Evolutionary conservation across 192 early-diverging fungal species (phyloP).

Genomic region (Martensiomyces pterosporus): DNA sequence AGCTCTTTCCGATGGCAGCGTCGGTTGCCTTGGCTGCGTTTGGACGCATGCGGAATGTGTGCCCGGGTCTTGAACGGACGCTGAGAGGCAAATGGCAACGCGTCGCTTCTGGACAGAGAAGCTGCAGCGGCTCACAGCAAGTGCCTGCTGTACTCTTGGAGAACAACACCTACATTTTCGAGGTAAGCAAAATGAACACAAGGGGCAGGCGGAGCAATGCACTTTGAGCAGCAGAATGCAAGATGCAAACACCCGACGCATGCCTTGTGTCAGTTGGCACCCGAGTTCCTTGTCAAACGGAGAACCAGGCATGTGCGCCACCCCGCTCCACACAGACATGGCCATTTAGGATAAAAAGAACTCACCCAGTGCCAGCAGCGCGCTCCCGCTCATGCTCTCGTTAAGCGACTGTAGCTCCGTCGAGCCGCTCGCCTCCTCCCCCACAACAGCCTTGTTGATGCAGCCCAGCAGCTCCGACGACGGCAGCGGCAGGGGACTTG

Average conservation of each 20-base stretch:
- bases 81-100: background rate
- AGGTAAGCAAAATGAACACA: no score
- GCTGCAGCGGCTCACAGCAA: conserved; percentile 13
- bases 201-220: background rate
- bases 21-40: no score
- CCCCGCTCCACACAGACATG: no score
- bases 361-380: conserved; percentile 27
- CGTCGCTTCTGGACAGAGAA: background rate
- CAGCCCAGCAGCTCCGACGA: conserved; percentile 41
- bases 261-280: no score
- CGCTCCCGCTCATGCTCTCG: conserved; percentile 36
- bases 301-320: no score
- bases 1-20: no score
- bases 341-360: no score
- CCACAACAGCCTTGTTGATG: conserved; percentile 26
- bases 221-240: background rate
- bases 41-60: background rate
- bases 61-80: background rate
- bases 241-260: no score
- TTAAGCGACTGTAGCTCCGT: conserved; percentile 1
- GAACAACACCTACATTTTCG: conserved; percentile 18
- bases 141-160: conserved; percentile 38
- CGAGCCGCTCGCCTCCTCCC: conserved; percentile 11
- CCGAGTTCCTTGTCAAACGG: no score
- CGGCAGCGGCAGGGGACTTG: conserved; percentile 18